These are phyloP conservation scores for Pyrus pyrifolia DNA, from an alignment of 306 rosid genomes.

Conservation along the genomic window DNA sequence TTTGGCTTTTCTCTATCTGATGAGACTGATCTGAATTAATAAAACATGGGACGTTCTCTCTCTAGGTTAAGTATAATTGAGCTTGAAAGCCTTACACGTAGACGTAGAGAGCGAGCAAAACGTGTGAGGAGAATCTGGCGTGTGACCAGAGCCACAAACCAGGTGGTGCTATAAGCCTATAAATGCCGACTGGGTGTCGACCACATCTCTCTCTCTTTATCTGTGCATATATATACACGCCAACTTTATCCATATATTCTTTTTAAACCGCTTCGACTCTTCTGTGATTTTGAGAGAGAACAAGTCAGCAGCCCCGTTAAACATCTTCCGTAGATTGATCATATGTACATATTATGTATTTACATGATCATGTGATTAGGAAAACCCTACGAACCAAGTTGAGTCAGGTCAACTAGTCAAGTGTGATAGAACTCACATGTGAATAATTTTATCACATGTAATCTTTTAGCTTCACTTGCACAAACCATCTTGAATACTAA, in stretches of 20 bases:
- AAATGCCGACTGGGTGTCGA: not conserved
- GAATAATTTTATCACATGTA: too few species aligned
- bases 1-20: not conserved
- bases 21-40: too few species aligned
- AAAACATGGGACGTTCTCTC: not conserved
- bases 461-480: too few species aligned
- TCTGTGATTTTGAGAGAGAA: not conserved
- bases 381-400: constrained; percentile 20
- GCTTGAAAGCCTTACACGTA: not conserved
- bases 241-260: not conserved
- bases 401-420: not conserved
- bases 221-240: not conserved
- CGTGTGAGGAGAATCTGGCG: too few species aligned
- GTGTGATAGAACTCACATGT: too few species aligned
- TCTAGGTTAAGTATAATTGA: not conserved
- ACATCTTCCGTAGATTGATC: not conserved
- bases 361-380: constrained; percentile 16
- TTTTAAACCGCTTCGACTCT: not conserved
- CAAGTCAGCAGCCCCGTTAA: too few species aligned
- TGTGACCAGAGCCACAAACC: too few species aligned
- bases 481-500: too few species aligned
- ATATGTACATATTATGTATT: not conserved
- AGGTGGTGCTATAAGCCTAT: not conserved
- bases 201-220: not conserved
- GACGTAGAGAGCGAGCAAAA: too few species aligned